These are phyloP conservation scores for Fusarium dlaminii DNA, from an alignment of 2,329 filamentous ascomycete species.

Conservation along the genomic window DNA sequence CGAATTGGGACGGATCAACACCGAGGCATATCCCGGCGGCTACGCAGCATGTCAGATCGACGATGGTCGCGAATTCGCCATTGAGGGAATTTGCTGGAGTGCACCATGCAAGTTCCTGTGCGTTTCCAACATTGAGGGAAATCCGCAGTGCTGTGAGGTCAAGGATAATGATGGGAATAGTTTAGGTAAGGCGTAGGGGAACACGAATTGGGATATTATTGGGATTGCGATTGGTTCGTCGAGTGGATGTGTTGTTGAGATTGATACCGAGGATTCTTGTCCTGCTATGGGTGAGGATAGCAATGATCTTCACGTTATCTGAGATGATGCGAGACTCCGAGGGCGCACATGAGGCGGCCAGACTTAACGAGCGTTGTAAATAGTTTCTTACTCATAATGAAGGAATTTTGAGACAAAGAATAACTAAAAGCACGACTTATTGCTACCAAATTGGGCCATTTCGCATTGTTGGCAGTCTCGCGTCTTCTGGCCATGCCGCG, in stretches of 20 bases:
- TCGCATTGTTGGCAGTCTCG: not conserved
- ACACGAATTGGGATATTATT: not conserved
- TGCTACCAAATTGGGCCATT: accelerated
- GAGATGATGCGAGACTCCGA: not conserved
- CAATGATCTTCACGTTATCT: not conserved
- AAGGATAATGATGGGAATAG: not conserved
- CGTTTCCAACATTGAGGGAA: not conserved
- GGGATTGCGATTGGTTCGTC: not conserved
- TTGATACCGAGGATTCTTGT: not conserved
- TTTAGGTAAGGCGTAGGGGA: not conserved
- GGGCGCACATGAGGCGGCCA: accelerated
- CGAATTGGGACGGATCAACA: no score
- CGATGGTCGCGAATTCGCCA: not conserved
- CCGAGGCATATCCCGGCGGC: not conserved
- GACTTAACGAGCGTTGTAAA: no score
- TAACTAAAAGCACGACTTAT: not conserved
- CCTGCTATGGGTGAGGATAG: not conserved
- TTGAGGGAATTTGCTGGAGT: not conserved
- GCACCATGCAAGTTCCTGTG: not conserved
- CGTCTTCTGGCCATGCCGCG: not conserved
- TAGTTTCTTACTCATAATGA: accelerated
- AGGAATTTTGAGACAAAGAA: accelerated
- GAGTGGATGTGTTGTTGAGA: not conserved
- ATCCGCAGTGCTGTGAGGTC: not conserved
- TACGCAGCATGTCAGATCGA: not conserved